Evolutionary conservation across 2,329 filamentous ascomycete species (phyloP).

Genomic region (Myriosclerotinia scirpicola): DNA sequence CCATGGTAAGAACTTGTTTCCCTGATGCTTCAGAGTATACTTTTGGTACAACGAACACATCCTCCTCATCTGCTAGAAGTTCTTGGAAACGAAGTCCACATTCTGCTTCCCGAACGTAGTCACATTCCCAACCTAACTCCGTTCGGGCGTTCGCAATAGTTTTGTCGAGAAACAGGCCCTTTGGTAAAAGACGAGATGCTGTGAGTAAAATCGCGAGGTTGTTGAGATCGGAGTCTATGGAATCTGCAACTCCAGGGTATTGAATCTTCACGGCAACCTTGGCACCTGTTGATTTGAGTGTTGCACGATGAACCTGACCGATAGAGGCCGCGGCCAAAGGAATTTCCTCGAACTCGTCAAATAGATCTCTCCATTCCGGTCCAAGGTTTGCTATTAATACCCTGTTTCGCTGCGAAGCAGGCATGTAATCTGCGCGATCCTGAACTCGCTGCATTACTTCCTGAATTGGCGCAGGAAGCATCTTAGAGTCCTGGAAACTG

Average conservation of each 20-base stretch:
- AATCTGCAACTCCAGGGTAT: constrained; percentile 92
- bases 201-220: constrained; percentile 89
- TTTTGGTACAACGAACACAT: constrained; percentile 76
- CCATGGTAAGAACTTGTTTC: constrained; percentile 86
- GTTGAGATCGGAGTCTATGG: constrained; percentile 93
- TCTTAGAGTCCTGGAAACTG: constrained; percentile 95
- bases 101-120: constrained; percentile 85
- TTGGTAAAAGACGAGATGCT: constrained; percentile 84
- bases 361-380: constrained; percentile 79
- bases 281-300: constrained; percentile 70
- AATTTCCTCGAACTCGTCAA: constrained; percentile 80
- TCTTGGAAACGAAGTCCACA: constrained; percentile 74
- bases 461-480: constrained; percentile 84
- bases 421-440: constrained; percentile 98
- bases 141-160: constrained; percentile 93
- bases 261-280: constrained; percentile 94
- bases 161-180: constrained; percentile 91
- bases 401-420: constrained; percentile 83
- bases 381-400: constrained; percentile 81
- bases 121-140: constrained; percentile 95
- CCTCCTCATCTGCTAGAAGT: constrained; percentile 71
- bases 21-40: constrained; percentile 79
- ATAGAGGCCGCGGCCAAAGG: constrained; percentile 96
- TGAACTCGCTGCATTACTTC: constrained; percentile 92
- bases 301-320: constrained; percentile 88